phyloP scores from a whole-genome alignment of 1,139 yeast genomes.

The Candida tetrigidarum region DNA sequence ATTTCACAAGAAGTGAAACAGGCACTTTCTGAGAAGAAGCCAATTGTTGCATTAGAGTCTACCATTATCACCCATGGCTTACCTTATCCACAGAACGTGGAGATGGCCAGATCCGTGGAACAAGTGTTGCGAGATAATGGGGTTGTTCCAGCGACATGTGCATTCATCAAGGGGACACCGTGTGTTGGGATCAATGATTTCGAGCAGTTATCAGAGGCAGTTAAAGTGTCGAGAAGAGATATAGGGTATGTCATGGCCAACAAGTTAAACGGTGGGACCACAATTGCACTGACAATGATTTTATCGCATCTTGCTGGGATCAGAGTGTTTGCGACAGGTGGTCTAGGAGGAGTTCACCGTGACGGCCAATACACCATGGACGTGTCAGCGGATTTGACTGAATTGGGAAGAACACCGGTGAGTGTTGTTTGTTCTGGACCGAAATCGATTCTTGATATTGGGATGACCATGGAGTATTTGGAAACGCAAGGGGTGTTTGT shows the following conservation, averaged over 20 bases:
- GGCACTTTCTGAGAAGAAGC: slow-evolving; percentile 57
- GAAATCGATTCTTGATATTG: slow-evolving; percentile 81
- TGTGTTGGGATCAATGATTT: slow-evolving; percentile 59
- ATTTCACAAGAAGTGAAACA: slow-evolving; percentile 60
- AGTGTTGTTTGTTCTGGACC: slow-evolving; percentile 94
- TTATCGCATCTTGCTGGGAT: slow-evolving; percentile 77
- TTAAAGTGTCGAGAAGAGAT: slow-evolving; percentile 82
- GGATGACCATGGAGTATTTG: slow-evolving; percentile 79
- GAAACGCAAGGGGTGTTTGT: slow-evolving; percentile 86
- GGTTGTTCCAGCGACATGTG: slow-evolving; percentile 86
- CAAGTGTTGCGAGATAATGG: slow-evolving; percentile 60
- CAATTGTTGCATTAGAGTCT: slow-evolving; percentile 81
- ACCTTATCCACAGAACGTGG: slow-evolving; percentile 76
- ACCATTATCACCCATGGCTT: slow-evolving; percentile 92
- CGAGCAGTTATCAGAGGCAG: slow-evolving; percentile 58
- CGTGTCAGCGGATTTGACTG: slow-evolving; percentile 86
- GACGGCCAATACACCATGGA: slow-evolving; percentile 80
- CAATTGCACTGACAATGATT: slow-evolving; percentile 90
- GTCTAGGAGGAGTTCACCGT: slow-evolving; percentile 90
- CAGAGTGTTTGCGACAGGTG: slow-evolving; percentile 90
- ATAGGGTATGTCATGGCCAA: slow-evolving; percentile 74
- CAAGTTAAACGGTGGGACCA: slow-evolving; percentile 78
- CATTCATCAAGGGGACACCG: slow-evolving; percentile 73
- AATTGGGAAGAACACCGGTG: slow-evolving; percentile 79
- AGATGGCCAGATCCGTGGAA: slow-evolving; percentile 77